These are phyloP conservation scores for Daedaleopsis sinensis DNA, from an alignment of 768 basidiomycete genomes.

Conservation along the genomic window DNA sequence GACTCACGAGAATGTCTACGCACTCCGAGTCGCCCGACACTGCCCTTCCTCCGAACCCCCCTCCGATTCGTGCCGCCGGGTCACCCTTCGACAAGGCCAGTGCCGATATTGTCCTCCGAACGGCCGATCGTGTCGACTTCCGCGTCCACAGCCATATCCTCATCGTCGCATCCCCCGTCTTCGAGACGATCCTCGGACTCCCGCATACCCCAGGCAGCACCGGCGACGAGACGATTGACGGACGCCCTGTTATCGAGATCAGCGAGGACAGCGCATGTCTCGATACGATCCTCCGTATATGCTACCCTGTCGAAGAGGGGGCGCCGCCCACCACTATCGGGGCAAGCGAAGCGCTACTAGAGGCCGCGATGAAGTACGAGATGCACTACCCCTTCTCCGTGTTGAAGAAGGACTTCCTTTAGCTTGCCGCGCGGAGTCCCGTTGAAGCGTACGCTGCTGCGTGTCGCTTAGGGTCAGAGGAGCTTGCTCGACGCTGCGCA, in stretches of 20 bases:
- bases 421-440: neutral
- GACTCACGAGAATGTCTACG: neutral
- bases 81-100: conserved; percentile 13
- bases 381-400: neutral
- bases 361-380: conserved; percentile 2
- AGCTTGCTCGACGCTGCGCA: neutral
- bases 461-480: conserved; percentile 1
- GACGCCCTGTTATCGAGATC: conserved; percentile 15
- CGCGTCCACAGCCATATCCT: conserved; percentile 16
- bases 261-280: conserved; percentile 24
- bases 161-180: conserved; percentile 13
- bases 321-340: neutral
- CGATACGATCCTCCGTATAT: conserved; percentile 22
- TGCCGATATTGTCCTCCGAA: conserved; percentile 18
- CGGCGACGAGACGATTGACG: neutral
- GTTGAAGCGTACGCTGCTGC: conserved; percentile 1
- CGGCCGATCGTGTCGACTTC: conserved; percentile 19
- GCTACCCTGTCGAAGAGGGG: conserved; percentile 21
- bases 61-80: neutral
- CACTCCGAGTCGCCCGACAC: neutral
- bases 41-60: neutral
- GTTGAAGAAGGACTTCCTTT: neutral
- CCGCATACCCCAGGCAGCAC: neutral
- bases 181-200: conserved; percentile 11
- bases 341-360: neutral